phyloP scores from a whole-genome alignment of 2,329 filamentous ascomycete species.

The Aspergillus sp. region DNA sequence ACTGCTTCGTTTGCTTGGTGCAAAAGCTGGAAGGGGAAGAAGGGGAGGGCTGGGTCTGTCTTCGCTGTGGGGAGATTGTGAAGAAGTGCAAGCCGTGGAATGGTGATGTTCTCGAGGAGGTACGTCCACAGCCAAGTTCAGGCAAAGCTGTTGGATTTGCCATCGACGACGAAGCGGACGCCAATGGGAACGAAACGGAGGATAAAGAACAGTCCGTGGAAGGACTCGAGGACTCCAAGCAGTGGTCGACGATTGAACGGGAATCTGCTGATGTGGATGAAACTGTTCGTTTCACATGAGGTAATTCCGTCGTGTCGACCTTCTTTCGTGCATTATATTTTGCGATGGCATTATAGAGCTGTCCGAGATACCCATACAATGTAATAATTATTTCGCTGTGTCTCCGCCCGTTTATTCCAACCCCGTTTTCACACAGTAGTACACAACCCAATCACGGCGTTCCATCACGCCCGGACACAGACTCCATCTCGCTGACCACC shows the following conservation, averaged over 20 bases:
- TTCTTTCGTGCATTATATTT: not conserved
- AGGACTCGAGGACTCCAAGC: constrained; percentile 27
- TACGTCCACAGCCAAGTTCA: constrained; percentile 23
- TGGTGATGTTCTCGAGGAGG: constrained; percentile 65
- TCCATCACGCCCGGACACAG: too few relatives aligned
- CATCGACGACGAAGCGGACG: constrained; percentile 19
- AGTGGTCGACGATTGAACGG: constrained; percentile 30
- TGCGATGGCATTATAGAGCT: not conserved
- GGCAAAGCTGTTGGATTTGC: constrained; percentile 38
- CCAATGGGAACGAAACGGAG: constrained; percentile 3
- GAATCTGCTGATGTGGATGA: constrained; percentile 14
- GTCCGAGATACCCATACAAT: not conserved
- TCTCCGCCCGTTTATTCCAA: not conserved
- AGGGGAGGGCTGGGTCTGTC: constrained; percentile 85
- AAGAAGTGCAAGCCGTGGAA: constrained; percentile 85
- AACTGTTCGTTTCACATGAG: not conserved
- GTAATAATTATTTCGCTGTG: not conserved
- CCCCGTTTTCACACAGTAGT: constrained; percentile 6
- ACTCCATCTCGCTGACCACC: constrained; percentile 2
- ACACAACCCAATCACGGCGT: constrained; percentile 17
- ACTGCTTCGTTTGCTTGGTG: constrained; percentile 94
- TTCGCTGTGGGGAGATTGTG: constrained; percentile 76
- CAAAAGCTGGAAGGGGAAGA: constrained; percentile 85
- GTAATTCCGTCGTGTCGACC: too few relatives aligned
- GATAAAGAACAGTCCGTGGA: constrained; percentile 16